Conservation (phyloP, 139 green algal genomes). For the Coelastrella sp. region DNA sequence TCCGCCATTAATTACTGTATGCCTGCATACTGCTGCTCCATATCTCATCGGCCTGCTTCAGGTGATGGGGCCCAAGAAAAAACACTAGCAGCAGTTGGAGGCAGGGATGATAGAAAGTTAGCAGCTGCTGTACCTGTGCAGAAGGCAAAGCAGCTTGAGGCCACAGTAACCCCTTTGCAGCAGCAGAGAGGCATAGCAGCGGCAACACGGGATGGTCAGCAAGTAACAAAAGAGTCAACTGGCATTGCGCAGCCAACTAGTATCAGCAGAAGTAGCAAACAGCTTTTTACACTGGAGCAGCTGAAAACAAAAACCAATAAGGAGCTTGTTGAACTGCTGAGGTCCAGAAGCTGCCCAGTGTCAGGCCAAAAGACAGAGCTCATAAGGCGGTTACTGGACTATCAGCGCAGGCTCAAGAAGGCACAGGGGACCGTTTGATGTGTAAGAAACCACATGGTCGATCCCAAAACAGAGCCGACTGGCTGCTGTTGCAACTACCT, state of each 20-base stretch:
- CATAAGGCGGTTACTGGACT: slow-evolving; percentile 31
- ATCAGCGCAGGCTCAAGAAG: slow-evolving; percentile 28
- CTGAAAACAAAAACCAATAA: slow-evolving; percentile 37
- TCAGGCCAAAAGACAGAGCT: slow-evolving; percentile 38
- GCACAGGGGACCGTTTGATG: not conserved
- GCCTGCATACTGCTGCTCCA: not conserved
- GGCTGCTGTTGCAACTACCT: too few species aligned
- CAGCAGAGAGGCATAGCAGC: not conserved
- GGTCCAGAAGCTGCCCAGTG: not conserved
- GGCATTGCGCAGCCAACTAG: too few species aligned
- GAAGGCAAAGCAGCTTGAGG: too few species aligned
- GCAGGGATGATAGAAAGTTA: not conserved
- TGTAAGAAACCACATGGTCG: not conserved
- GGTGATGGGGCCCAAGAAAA: not conserved
- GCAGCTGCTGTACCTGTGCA: too few species aligned
- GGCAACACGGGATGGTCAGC: not conserved
- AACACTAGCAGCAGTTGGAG: slow-evolving; percentile 22
- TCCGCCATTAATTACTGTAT: too few species aligned
- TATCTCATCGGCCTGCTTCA: not conserved
- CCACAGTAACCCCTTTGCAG: not conserved
- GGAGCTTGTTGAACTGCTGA: slow-evolving; percentile 36
- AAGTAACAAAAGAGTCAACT: not conserved
- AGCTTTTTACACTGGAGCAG: slow-evolving; percentile 25
- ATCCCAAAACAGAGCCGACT: too few species aligned
- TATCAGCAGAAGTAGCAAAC: not conserved